Conservation (phyloP, 495 filamentous ascomycete genomes). For the Lichina pygmaea region DNA sequence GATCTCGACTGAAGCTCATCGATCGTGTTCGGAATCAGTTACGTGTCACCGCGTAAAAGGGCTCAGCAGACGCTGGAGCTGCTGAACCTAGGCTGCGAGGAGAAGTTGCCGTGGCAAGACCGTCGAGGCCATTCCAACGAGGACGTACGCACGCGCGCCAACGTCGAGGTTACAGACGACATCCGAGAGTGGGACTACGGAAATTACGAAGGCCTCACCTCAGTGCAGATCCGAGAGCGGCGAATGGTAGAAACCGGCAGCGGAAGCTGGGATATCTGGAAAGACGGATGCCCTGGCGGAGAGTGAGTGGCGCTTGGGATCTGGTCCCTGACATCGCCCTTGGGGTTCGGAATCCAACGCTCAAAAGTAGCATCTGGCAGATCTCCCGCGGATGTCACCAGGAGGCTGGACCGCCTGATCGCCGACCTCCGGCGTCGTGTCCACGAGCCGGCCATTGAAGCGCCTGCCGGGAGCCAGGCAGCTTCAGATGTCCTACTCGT, state of each 20-base stretch:
- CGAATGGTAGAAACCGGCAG: constrained; percentile 1
- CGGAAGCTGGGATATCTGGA: constrained; percentile 53
- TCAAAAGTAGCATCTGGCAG: constrained; percentile 7
- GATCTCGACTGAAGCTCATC: neutral
- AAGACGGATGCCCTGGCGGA: constrained; percentile 46
- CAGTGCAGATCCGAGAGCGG: constrained; percentile 32
- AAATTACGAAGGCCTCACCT: constrained; percentile 76
- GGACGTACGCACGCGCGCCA: constrained; percentile 21
- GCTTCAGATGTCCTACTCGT: constrained; percentile 35
- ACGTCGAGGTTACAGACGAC: constrained; percentile 43
- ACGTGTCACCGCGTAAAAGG: constrained; percentile 66
- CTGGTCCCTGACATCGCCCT: neutral
- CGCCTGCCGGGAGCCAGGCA: constrained; percentile 18
- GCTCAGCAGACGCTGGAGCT: constrained; percentile 74
- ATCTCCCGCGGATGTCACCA: constrained; percentile 36
- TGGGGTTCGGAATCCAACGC: neutral
- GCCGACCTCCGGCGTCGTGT: constrained; percentile 34
- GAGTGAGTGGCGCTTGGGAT: constrained; percentile 18
- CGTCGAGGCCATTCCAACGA: constrained; percentile 12
- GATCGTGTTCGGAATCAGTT: constrained; percentile 17
- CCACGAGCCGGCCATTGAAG: constrained; percentile 16
- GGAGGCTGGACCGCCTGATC: constrained; percentile 50
- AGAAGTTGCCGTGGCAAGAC: constrained; percentile 26
- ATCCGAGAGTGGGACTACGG: constrained; percentile 94
- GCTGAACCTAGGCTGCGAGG: constrained; percentile 30